Percentiles rank a stretch among this genome's conserved stretches.
These are phyloP conservation scores for Trametes punicea DNA, from an alignment of 768 basidiomycete genomes.

Conservation along the genomic window DNA sequence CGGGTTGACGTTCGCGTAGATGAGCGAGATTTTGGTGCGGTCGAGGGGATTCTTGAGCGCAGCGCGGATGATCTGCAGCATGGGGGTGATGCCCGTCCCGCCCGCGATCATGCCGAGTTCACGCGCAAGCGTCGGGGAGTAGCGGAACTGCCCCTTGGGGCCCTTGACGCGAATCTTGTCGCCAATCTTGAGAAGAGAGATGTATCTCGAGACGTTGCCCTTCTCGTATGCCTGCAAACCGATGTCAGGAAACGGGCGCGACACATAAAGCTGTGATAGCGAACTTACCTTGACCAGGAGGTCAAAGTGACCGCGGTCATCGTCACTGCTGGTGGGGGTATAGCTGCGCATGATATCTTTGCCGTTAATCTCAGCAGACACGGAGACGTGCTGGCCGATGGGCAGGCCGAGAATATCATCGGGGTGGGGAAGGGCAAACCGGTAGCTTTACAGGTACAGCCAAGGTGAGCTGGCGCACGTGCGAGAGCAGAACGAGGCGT, in stretches of 20 bases:
- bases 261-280: background rate
- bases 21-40: constrained; percentile 76
- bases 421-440: constrained; percentile 75
- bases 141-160: constrained; percentile 93
- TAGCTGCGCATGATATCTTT: constrained; percentile 90
- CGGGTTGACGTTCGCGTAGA: constrained; percentile 93
- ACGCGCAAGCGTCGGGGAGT: constrained; percentile 64
- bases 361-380: constrained; percentile 86
- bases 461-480: background rate
- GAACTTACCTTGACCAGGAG: constrained; percentile 86
- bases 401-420: constrained; percentile 88
- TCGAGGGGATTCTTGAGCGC: constrained; percentile 86
- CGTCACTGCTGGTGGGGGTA: constrained; percentile 93
- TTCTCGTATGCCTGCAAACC: constrained; percentile 81
- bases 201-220: constrained; percentile 91
- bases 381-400: constrained; percentile 93
- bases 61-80: constrained; percentile 98
- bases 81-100: constrained; percentile 97
- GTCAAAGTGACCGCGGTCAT: constrained; percentile 92
- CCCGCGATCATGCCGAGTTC: constrained; percentile 97
- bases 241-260: constrained; percentile 4
- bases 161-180: constrained; percentile 90
- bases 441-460: constrained; percentile 59
- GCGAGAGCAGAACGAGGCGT: constrained; percentile 25
- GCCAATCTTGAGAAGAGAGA: constrained; percentile 80